Conservation (phyloP, 306 rosid genomes). For the Pyrus communis region DNA sequence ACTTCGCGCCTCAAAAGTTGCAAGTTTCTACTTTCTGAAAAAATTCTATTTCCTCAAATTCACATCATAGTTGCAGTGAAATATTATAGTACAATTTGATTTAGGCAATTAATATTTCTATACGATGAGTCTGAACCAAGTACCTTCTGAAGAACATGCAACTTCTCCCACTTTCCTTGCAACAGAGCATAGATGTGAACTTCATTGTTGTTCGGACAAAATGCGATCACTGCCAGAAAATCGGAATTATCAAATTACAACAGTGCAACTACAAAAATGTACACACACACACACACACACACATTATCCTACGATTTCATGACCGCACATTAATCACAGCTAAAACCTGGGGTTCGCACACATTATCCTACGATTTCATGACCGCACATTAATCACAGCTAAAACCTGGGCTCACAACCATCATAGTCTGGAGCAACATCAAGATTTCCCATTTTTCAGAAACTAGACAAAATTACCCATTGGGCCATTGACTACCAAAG, state of each 20-base stretch:
- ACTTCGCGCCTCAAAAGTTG: not conserved
- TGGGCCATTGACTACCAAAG: not conserved
- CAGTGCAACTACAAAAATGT: not conserved
- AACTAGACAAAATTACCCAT: not conserved
- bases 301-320: not conserved
- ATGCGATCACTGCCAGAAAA: conserved; percentile 69
- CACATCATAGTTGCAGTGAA: not conserved
- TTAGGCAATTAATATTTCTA: not conserved
- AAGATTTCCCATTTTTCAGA: not conserved
- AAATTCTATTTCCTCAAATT: not conserved
- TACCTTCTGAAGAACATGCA: conserved; percentile 94
- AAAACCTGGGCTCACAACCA: not conserved
- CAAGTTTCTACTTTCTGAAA: not conserved
- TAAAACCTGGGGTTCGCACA: not conserved
- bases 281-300: not conserved
- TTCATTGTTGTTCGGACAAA: conserved; percentile 90
- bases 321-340: not conserved
- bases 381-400: not conserved
- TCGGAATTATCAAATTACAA: not conserved
- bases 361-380: not conserved
- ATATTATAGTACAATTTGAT: not conserved
- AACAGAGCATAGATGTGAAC: conserved; percentile 69
- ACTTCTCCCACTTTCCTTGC: conserved; percentile 93
- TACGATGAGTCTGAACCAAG: not conserved
- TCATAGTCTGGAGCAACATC: not conserved